Percentiles rank a stretch among this genome's conserved stretches.
Evolutionary conservation across 257 asterid genomes (phyloP).

Genomic region (Petrea volubilis): DNA sequence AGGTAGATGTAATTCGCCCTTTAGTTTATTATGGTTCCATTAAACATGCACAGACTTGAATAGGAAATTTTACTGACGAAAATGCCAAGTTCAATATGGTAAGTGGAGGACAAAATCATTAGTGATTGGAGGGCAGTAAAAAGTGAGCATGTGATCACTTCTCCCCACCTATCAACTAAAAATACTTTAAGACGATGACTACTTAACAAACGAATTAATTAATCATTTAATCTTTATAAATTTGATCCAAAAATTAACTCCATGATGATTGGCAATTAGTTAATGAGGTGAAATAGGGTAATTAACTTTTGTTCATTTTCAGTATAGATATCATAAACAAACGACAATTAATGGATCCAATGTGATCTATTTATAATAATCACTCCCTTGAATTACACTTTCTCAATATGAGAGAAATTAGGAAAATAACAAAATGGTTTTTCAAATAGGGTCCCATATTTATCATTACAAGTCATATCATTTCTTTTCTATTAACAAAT

Average conservation of each 20-base stretch:
- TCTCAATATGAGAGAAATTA: background rate
- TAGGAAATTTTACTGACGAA: background rate
- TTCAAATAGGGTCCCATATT: constrained; percentile 16
- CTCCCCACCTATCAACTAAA: constrained; percentile 15
- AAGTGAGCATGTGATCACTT: constrained; percentile 41
- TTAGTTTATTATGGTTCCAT: no score
- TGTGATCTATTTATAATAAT: constrained; percentile 10
- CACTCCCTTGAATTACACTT: constrained; percentile 7
- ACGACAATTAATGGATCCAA: constrained; percentile 18
- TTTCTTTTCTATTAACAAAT: background rate
- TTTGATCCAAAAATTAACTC: background rate
- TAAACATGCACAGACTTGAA: no score
- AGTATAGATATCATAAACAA: background rate
- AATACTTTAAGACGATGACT: background rate
- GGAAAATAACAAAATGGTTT: background rate
- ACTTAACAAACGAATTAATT: background rate
- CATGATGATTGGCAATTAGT: constrained; percentile 6
- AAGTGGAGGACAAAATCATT: constrained; percentile 67
- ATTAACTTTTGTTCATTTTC: background rate
- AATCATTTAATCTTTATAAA: background rate
- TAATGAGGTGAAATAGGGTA: background rate
- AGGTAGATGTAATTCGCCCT: no score
- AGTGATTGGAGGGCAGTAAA: constrained; percentile 34
- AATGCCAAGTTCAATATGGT: background rate
- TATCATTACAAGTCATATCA: constrained; percentile 16